Evolutionary conservation across 2,329 filamentous ascomycete species (phyloP), one percentile per base, ranked within the genome.

Genomic region (Orbilia brochopaga): DNA sequence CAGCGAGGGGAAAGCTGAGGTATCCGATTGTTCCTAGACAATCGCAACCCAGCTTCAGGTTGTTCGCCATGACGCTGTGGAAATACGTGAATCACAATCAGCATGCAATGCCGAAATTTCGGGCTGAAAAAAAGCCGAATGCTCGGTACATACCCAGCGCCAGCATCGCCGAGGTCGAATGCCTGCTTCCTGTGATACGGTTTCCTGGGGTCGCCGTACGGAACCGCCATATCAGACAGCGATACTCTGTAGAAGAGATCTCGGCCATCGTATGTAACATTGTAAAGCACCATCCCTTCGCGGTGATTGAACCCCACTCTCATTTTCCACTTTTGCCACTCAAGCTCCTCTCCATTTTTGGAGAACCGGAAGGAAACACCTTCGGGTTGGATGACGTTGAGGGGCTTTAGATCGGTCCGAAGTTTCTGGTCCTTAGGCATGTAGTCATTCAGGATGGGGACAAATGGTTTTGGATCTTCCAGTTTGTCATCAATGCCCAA

Each of bases 11-110:
- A 1, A 83, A 83, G 60, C 83, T 83, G 42, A 90, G 82, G 75
- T 90, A 90, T 76, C 89, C 85, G 76, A 90, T 90, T 17, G 86
- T 85, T 2, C 88, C 88, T 0, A 90, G 81, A 75, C 88, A 90
- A 77, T 90, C 88, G 75, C 88, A 90, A 27, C 88, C 88, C 1
- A 90, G 81, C 75, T 88, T 84, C 1, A 90, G 81, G 77, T 89
- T 86, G 77, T 90, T 90, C 66, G 87, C 86, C 81, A 87, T 88
- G 67, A 86, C 82, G 50, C 88, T 72, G n/a, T n/a, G 11, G 87
- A 11, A 86, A 86, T 32, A 8, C 87, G 57, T 59, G 72, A 48
- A 17, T 52, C n/a, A 53, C 35, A 82, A 35, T 52, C 24, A 50
- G 50, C 30, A 50, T 1, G 7, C 21, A 54, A 66, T 56, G 61